Conservation (phyloP, 2,329 filamentous ascomycete genomes). For the Aspergillus aculeatus region DNA sequence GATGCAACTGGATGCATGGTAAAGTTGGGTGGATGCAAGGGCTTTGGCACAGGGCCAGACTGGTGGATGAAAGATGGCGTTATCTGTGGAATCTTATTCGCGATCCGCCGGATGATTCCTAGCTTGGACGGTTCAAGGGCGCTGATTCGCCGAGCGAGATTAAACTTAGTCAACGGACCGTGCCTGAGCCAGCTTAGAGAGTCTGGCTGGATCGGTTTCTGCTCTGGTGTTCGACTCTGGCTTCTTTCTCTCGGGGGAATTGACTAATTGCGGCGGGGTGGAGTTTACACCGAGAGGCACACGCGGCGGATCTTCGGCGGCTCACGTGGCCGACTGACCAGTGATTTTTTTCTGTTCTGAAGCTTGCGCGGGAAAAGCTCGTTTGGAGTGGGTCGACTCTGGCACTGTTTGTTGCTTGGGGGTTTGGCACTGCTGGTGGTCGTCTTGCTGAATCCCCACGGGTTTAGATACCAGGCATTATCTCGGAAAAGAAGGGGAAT, state of each 20-base stretch:
- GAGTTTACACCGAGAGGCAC: background rate
- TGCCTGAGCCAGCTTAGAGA: background rate
- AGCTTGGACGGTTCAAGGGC: background rate
- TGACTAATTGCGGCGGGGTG: background rate
- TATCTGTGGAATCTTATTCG: conserved; percentile 6
- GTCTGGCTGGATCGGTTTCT: background rate
- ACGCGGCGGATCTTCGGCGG: background rate
- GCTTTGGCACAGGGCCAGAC: background rate
- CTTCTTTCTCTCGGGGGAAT: background rate
- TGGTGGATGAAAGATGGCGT: conserved; percentile 4
- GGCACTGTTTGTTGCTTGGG: too few relatives aligned
- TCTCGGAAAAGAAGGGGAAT: too few relatives aligned
- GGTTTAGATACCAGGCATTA: background rate
- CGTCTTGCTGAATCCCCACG: background rate
- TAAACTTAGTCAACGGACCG: background rate
- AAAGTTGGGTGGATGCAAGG: background rate
- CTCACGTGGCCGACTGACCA: background rate
- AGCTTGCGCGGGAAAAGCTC: background rate
- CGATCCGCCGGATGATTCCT: background rate
- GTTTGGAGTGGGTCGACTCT: background rate
- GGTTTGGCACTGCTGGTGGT: background rate
- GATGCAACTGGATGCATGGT: background rate
- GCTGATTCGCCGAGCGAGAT: background rate
- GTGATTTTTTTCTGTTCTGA: background rate
- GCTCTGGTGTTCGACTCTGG: background rate